Percentiles rank a stretch among this genome's conserved stretches.
These are phyloP conservation scores for Talaromyces funiculosus DNA, from an alignment of 2,329 filamentous ascomycete genomes.

Conservation along the genomic window DNA sequence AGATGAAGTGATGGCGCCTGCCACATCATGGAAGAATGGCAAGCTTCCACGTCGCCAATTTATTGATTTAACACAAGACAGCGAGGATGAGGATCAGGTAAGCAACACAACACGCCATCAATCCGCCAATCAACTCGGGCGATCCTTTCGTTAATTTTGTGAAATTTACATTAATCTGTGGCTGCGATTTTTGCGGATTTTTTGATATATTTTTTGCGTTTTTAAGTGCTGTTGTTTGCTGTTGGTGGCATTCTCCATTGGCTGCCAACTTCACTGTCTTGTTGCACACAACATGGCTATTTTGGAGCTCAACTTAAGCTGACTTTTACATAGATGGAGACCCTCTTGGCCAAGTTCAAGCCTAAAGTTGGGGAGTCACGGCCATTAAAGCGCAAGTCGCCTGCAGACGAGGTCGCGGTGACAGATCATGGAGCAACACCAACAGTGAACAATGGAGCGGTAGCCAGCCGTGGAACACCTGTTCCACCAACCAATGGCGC, in stretches of 20 bases:
- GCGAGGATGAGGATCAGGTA: constrained; percentile 3
- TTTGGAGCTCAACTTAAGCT: background rate
- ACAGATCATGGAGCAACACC: background rate
- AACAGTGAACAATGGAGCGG: background rate
- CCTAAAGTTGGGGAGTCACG: background rate
- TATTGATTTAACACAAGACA: constrained; percentile 1
- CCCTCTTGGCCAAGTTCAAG: background rate
- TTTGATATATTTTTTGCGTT: constrained; percentile 9
- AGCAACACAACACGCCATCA: background rate
- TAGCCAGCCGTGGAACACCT: background rate
- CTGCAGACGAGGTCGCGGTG: background rate
- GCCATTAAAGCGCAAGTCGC: constrained; percentile 8
- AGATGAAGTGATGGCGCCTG: background rate
- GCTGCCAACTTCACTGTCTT: background rate
- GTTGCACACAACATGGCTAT: background rate
- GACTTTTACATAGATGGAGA: background rate
- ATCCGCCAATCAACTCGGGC: background rate
- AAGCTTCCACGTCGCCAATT: background rate
- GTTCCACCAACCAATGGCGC: background rate
- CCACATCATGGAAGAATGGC: background rate
- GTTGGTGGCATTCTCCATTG: background rate
- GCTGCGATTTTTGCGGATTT: background rate
- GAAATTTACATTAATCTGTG: constrained; percentile 1
- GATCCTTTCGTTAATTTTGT: background rate
- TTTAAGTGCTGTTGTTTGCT: constrained; percentile 8